phyloP scores from a whole-genome alignment of 2,329 filamentous ascomycete species.

The Aspergillus sp. region DNA sequence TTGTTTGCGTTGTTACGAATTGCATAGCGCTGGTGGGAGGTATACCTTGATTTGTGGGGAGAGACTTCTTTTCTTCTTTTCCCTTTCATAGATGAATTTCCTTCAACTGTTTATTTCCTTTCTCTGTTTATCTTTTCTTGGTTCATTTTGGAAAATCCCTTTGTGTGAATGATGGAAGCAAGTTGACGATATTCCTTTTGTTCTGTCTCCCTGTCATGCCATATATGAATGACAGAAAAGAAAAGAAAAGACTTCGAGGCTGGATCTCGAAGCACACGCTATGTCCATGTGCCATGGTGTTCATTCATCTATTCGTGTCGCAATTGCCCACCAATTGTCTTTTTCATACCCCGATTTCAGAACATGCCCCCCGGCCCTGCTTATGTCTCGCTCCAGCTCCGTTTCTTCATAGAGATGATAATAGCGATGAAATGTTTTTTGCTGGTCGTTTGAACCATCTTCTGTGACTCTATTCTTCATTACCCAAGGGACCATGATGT shows the following conservation, averaged over 20 bases:
- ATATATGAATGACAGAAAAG: conserved; percentile 3
- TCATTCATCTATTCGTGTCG: conserved; percentile 28
- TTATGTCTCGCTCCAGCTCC: conserved; percentile 78
- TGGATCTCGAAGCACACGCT: conserved; percentile 23
- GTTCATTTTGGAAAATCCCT: conserved; percentile 11
- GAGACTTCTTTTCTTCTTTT: conserved; percentile 12
- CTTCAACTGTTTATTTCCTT: conserved; percentile 9
- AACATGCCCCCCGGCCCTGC: conserved; percentile 68
- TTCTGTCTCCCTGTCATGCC: conserved; percentile 7
- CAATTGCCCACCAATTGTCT: conserved; percentile 97
- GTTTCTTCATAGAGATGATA: conserved; percentile 88
- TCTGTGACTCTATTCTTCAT: conserved; percentile 43
- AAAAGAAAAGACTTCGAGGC: conserved; percentile 17
- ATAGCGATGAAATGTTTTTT: conserved; percentile 73
- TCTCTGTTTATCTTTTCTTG: conserved; percentile 9
- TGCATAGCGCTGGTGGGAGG: conserved; percentile 36
- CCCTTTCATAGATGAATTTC: conserved; percentile 19
- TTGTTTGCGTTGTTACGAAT: conserved; percentile 26
- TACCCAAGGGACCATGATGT: conserved; percentile 95
- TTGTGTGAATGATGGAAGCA: not conserved
- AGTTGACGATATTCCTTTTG: conserved; percentile 6
- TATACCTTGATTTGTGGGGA: conserved; percentile 29
- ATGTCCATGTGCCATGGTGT: conserved; percentile 10
- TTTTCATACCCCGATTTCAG: conserved; percentile 84
- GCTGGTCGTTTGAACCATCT: conserved; percentile 18